Evolutionary conservation across 2,329 filamentous ascomycete species (phyloP), one percentile per base, ranked within the genome.

Genomic region (Gyromitra esculenta): DNA sequence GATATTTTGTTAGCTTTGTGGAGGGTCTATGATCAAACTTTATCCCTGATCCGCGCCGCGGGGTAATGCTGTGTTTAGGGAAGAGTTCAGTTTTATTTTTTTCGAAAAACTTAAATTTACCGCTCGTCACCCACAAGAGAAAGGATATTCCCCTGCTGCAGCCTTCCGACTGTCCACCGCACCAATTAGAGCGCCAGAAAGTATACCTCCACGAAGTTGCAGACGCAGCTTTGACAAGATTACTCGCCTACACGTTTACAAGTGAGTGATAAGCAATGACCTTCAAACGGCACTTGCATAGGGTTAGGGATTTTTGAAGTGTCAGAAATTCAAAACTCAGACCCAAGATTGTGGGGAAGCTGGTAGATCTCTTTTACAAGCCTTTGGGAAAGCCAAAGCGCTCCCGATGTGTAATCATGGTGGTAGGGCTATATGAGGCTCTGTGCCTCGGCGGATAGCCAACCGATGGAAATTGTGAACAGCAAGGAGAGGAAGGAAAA

Each of bases 211-310:
- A 18, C 25, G 41, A 60, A 65, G 43, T 48, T 21, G 63, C 39
- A 60, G 64, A 13, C 25, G 31, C 21, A 48, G 52, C 41, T 57
- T 67, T 9, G 11, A 39, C 60, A 31, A 70, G 21, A 18, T 43
- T 37, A 15, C n/a, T 64, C 31, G 18, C 39, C 25, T 9, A 15
- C 5, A n/a, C 37, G 35, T 50, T 56, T 18, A 5, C 21, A 54
- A 50, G 50, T 71, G 72, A 75, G 72, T 71, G 66, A 71, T 65
- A 75, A 52, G 72, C 57, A 59, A 75, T 71, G 65, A 65, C 66
- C 35, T 18, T 11, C 35, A 39, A 21, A 43, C 43, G 43, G 43
- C 4, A 21, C 57, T 52, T 48, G n/a, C 31, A 11, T 56, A 74
- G 71, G 71, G 71, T 56, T 74, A 74, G 71, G 72, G 37, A 56